phyloP scores from a whole-genome alignment of 2,329 filamentous ascomycete species.

The Sordariomycetes sp. region DNA sequence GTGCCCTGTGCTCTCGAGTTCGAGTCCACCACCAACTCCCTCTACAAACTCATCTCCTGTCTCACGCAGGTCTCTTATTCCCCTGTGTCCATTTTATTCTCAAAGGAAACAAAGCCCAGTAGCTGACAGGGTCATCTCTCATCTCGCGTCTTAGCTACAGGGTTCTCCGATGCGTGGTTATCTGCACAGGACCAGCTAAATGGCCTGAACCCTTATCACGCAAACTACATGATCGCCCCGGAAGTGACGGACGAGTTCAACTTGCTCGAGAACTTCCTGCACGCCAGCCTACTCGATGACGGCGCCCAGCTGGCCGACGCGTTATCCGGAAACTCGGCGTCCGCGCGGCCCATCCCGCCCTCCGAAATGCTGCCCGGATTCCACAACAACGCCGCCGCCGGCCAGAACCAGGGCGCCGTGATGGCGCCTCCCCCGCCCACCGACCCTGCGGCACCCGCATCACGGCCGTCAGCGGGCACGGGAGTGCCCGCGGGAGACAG shows the following conservation, averaged over 20 bases:
- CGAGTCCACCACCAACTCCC: background rate
- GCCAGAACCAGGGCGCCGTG: slow-evolving; percentile 17
- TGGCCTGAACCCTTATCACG: slow-evolving; percentile 90
- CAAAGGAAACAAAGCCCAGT: background rate
- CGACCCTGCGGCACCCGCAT: background rate
- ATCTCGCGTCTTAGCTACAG: slow-evolving; percentile 36
- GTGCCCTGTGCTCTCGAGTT: background rate
- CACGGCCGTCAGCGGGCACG: slow-evolving; percentile 12
- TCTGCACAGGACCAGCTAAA: slow-evolving; percentile 73
- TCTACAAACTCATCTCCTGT: background rate
- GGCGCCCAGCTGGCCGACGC: slow-evolving; percentile 58
- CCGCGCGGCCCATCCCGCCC: slow-evolving; percentile 18
- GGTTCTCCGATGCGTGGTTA: slow-evolving; percentile 76
- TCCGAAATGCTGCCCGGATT: slow-evolving; percentile 37
- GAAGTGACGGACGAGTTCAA: slow-evolving; percentile 97
- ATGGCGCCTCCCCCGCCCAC: slow-evolving; percentile 18
- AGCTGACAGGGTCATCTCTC: background rate
- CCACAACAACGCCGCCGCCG: slow-evolving; percentile 23
- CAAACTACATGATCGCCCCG: slow-evolving; percentile 85
- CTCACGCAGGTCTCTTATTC: background rate
- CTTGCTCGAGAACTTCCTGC: slow-evolving; percentile 90
- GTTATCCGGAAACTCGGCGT: slow-evolving; percentile 20
- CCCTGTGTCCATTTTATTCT: background rate
- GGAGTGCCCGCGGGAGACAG: slow-evolving; percentile 29
- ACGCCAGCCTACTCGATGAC: slow-evolving; percentile 83